A percentile compares a stretch with the other conserved stretches of the same genome.
Evolutionary conservation across 2,329 filamentous ascomycete species (phyloP).

Genomic region (Teratosphaeria viscida): DNA sequence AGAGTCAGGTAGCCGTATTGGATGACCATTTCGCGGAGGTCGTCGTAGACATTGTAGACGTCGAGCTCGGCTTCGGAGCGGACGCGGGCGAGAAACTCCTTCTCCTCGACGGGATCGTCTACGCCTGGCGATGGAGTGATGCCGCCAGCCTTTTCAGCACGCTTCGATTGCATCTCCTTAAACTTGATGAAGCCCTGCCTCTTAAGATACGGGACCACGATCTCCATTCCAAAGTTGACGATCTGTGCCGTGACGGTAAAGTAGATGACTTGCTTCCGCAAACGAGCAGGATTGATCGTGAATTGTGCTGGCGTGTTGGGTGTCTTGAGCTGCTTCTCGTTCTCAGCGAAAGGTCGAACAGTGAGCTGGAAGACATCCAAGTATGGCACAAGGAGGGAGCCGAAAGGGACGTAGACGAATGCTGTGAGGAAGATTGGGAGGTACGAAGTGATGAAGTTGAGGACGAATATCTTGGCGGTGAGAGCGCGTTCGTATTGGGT

Average conservation of each 20-base stretch:
- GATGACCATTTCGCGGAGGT: slow-evolving; percentile 88
- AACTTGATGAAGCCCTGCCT: slow-evolving; percentile 68
- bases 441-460: slow-evolving; percentile 96
- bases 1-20: slow-evolving; percentile 75
- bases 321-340: slow-evolving; percentile 56
- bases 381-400: slow-evolving; percentile 70
- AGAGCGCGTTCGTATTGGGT: slow-evolving; percentile 75
- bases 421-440: slow-evolving; percentile 84
- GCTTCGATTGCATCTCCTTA: slow-evolving; percentile 57
- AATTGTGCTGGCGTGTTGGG: slow-evolving; percentile 49
- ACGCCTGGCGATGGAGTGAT: slow-evolving; percentile 33
- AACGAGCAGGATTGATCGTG: slow-evolving; percentile 68
- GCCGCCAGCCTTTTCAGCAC: slow-evolving; percentile 44
- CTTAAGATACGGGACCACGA: slow-evolving; percentile 76
- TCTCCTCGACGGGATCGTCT: slow-evolving; percentile 66
- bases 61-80: slow-evolving; percentile 73
- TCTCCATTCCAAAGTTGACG: slow-evolving; percentile 75
- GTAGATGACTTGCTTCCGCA: slow-evolving; percentile 89
- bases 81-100: slow-evolving; percentile 67
- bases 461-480: slow-evolving; percentile 85
- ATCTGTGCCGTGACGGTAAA: slow-evolving; percentile 91
- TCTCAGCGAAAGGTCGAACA: slow-evolving; percentile 63
- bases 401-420: slow-evolving; percentile 91
- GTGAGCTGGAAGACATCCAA: slow-evolving; percentile 70
- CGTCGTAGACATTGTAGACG: slow-evolving; percentile 77